These are phyloP conservation scores for Aspergillus ustus DNA, from an alignment of 2,329 filamentous ascomycete genomes.

Conservation along the genomic window DNA sequence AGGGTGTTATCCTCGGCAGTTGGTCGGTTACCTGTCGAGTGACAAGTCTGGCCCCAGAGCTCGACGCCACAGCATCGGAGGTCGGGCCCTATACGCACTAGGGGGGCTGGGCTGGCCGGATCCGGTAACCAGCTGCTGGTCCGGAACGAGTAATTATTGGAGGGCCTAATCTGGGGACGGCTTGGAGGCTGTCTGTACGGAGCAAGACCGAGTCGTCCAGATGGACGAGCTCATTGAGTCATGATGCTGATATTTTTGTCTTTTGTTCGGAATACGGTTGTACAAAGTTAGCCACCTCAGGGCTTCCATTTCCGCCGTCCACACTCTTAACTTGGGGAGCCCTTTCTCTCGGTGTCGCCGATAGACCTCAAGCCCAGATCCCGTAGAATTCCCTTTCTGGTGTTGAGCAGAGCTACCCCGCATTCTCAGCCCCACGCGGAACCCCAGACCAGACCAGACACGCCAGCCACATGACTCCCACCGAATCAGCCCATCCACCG, in stretches of 20 bases:
- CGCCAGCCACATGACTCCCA: neutral
- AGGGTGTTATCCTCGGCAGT: neutral
- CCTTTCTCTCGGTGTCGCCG: neutral
- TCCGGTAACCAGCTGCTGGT: neutral
- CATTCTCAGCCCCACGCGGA: constrained; percentile 1
- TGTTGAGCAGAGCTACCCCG: neutral
- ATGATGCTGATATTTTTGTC: neutral
- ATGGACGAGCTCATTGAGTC: neutral
- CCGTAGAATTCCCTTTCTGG: neutral
- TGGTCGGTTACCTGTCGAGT: neutral
- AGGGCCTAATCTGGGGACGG: neutral
- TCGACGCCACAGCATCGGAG: neutral
- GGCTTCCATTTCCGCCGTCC: neutral
- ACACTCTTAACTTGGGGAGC: neutral
- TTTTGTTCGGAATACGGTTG: neutral
- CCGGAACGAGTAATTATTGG: neutral
- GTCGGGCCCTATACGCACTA: neutral
- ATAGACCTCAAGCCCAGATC: neutral
- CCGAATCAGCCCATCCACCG: neutral
- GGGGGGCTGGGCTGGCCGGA: neutral
- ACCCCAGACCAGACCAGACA: neutral
- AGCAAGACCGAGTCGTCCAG: neutral
- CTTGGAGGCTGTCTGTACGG: neutral
- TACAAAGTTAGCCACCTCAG: neutral
- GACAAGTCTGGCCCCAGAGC: neutral